Evolutionary conservation across 371 early-diverging fungal species (phyloP), one percentile per base, ranked within the genome.

Genomic region (Mucor velutinosus): DNA sequence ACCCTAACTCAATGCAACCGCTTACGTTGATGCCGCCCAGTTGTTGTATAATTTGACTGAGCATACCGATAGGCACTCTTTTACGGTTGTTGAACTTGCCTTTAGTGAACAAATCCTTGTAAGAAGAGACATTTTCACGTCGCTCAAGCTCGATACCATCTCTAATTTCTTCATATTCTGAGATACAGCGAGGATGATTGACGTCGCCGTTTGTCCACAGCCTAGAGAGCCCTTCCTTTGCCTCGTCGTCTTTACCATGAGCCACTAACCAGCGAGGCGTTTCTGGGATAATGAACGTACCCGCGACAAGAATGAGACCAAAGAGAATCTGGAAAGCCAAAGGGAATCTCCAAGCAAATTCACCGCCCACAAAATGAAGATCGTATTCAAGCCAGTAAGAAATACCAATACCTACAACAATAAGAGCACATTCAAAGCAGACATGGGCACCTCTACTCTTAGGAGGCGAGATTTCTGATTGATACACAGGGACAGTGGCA

Each of bases 401-500:
- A 21, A 71, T 65, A 11, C 75, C 77, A 21, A 74, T 71, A 59
- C 84, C 84, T 41, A 80, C 67, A 23, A 69, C 61, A 30, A 72
- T 59, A 65, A 81, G 74, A 29, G 79, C 43, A 5, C 73, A 71
- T 59, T 77, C 78, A 41, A 84, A 72, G 57, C 73, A 72, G 33
- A 84, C 78, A 35, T 81, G 72, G 39, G 81, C 70, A 56, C 84
- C 82, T 68, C 84, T 74, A 27, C 77, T 76, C 35, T 87, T 80
- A 17, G 92, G 83, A 29, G 97, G 92, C 15, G 97, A 90, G 7
- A 97, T 75, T 60, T 81, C 84, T 29, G 84, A 76, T 65, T 79
- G 84, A 56, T 84, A 74, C 41, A 80, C 65, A 53, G 77, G 77
- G 29, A 81, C 71, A 14, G 71, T 74, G 37, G 78, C 74, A 29